These are phyloP conservation scores for Durio zibethinus DNA, from an alignment of 345 rosid species.

Conservation along the genomic window DNA sequence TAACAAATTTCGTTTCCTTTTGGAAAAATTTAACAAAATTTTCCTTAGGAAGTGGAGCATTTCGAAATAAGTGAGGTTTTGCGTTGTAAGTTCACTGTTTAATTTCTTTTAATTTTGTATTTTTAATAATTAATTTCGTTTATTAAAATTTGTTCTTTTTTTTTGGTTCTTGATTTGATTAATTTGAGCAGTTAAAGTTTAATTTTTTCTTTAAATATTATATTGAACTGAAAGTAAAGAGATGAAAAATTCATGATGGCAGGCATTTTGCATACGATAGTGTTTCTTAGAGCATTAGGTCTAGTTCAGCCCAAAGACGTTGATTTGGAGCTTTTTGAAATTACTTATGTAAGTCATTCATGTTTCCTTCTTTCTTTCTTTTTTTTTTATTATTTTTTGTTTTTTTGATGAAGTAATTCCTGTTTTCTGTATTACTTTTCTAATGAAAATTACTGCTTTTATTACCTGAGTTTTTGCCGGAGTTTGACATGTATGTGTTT, in stretches of 20 bases:
- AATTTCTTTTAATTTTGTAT: not conserved
- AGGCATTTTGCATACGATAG: conserved; percentile 85
- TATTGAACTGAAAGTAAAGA: conserved; percentile 3
- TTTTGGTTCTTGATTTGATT: not conserved
- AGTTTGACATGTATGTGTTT: not conserved
- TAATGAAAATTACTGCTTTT: conserved; percentile 3
- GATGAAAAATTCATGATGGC: conserved; percentile 21
- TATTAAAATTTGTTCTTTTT: not conserved
- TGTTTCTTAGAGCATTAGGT: conserved; percentile 90
- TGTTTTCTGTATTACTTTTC: not conserved
- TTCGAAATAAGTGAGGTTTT: conserved; percentile 85
- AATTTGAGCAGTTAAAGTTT: not conserved
- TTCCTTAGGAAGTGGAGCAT: conserved; percentile 69
- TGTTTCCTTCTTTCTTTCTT: too few species aligned
- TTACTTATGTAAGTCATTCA: conserved; percentile 65
- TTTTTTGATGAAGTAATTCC: not conserved
- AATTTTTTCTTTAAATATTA: not conserved
- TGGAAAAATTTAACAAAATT: not conserved
- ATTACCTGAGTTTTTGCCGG: not conserved
- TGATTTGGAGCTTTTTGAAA: conserved; percentile 85
- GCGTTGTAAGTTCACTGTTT: conserved; percentile 52
- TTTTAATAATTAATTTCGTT: not conserved
- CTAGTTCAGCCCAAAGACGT: conserved; percentile 83
- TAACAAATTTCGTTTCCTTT: not conserved
- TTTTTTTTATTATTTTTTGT: too few species aligned